phyloP scores from a whole-genome alignment of 495 filamentous ascomycete genomes.

The Copromyces sp. region DNA sequence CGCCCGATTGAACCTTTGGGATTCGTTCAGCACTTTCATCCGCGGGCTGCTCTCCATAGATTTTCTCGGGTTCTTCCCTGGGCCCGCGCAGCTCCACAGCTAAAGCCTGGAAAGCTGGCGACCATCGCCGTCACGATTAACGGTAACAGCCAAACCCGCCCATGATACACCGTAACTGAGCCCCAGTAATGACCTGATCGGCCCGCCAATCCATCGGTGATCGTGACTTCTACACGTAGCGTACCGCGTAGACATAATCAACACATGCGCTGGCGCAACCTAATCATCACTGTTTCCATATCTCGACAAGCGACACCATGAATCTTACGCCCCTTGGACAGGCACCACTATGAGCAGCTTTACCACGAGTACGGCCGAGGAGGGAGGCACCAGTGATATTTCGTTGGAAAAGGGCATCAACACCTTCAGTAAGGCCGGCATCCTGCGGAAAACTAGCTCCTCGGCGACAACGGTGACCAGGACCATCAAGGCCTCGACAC shows the following conservation, averaged over 20 bases:
- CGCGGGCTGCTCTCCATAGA: neutral
- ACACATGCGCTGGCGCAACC: neutral
- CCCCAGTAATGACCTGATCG: neutral
- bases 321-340: neutral
- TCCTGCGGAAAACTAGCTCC: neutral
- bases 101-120: neutral
- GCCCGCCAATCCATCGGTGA: neutral
- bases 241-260: neutral
- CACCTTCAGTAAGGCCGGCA: neutral
- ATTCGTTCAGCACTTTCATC: neutral
- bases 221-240: neutral
- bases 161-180: neutral
- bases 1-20: neutral
- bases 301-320: neutral
- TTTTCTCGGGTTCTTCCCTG: neutral
- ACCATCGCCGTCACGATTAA: neutral
- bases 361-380: neutral
- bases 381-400: neutral
- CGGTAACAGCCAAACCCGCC: neutral
- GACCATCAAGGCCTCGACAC: conserved; percentile 1
- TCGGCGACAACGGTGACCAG: neutral
- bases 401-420: conserved; percentile 1
- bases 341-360: neutral
- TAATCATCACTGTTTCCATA: neutral
- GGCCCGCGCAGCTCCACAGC: neutral